These are phyloP conservation scores for Alopecurus myosuroides DNA, from an alignment of 176 grass and related monocot species.

Conservation along the genomic window DNA sequence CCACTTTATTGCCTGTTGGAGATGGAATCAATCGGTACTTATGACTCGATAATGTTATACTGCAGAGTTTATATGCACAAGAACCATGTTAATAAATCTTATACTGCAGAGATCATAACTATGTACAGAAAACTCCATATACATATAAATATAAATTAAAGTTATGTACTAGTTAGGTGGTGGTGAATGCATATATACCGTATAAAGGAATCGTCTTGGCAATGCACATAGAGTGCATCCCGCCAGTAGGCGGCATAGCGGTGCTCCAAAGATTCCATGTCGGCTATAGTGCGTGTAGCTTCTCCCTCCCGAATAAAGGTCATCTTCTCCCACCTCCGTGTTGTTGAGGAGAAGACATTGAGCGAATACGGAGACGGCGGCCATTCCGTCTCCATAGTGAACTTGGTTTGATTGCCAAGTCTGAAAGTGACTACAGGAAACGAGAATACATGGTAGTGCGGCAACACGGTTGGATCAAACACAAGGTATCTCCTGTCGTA, in stretches of 20 bases:
- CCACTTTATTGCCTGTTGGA: background rate
- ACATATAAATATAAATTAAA: too few species aligned
- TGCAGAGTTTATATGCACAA: background rate
- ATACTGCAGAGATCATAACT: too few species aligned
- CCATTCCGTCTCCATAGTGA: background rate
- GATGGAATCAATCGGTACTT: background rate
- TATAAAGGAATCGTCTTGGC: background rate
- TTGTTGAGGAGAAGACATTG: background rate
- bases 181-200: background rate
- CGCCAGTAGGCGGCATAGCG: background rate
- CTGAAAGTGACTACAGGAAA: background rate
- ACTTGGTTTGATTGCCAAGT: background rate
- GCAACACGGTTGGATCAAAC: background rate
- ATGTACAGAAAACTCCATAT: too few species aligned
- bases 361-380: background rate
- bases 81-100: background rate
- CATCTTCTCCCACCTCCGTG: background rate
- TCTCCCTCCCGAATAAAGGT: background rate
- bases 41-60: background rate
- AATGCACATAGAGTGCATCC: slow-evolving; percentile 5
- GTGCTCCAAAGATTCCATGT: background rate
- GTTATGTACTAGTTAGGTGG: too few species aligned
- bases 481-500: background rate
- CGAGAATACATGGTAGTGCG: background rate
- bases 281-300: background rate